A percentile compares a stretch with the other conserved stretches of the same genome.
phyloP scores from a whole-genome alignment of 2,329 filamentous ascomycete species.

The Aspergillus hortae region DNA sequence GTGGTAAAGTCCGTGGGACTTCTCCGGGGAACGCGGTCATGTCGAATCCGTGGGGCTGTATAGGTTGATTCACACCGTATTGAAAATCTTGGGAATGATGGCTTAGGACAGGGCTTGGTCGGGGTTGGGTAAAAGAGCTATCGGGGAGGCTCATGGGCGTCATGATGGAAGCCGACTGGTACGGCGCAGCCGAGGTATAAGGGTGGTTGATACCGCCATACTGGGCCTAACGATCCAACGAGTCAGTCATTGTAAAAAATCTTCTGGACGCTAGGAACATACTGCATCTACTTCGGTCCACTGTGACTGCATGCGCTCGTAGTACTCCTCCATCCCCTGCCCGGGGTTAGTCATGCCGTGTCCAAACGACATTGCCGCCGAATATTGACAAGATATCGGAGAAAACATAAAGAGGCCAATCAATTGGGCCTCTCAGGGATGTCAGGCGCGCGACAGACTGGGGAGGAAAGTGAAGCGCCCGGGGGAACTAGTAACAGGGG shows the following conservation, averaged over 20 bases:
- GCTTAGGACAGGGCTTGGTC: slow-evolving; percentile 34
- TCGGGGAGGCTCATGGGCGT: slow-evolving; percentile 40
- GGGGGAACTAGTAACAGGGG: slow-evolving; percentile 11
- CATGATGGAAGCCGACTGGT: slow-evolving; percentile 26
- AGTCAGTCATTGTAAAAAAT: slow-evolving; percentile 10
- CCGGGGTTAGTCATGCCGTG: slow-evolving; percentile 18
- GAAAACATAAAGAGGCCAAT: slow-evolving; percentile 27
- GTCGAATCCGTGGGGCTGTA: slow-evolving; percentile 34
- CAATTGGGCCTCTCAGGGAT: slow-evolving; percentile 9
- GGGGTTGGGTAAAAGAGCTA: slow-evolving; percentile 27
- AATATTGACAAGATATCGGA: slow-evolving; percentile 15
- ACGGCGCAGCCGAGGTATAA: slow-evolving; percentile 31
- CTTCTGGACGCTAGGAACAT: slow-evolving; percentile 13
- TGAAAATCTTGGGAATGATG: slow-evolving; percentile 37
- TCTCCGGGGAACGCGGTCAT: slow-evolving; percentile 33
- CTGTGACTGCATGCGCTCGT: slow-evolving; percentile 22
- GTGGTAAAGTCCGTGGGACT: slow-evolving; percentile 25
- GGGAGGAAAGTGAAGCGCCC: slow-evolving; percentile 22
- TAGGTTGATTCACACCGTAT: slow-evolving; percentile 28
- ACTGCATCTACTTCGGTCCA: slow-evolving; percentile 31
- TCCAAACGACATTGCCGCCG: slow-evolving; percentile 26
- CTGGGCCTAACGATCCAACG: slow-evolving; percentile 14
- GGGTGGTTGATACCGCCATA: slow-evolving; percentile 27
- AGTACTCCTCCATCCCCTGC: slow-evolving; percentile 28
- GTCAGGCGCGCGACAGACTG: slow-evolving; percentile 8